These are phyloP conservation scores for Plectosphaerella cucumerina DNA, from an alignment of 2,329 filamentous ascomycete species.

Conservation along the genomic window DNA sequence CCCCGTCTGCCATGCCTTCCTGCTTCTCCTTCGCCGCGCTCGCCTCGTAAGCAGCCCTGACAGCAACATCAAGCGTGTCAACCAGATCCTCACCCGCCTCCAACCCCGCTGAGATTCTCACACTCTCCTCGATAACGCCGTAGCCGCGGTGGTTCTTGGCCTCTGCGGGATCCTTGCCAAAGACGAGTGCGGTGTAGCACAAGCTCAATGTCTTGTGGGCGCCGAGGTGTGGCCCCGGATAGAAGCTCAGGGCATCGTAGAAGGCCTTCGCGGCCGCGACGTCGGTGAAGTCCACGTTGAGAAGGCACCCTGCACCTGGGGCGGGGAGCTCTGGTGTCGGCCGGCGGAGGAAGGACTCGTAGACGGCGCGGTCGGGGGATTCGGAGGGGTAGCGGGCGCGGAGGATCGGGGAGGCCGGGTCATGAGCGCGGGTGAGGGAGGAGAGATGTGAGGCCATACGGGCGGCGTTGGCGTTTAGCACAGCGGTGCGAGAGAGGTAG, in stretches of 20 bases:
- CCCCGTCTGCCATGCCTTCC: slow-evolving; percentile 23
- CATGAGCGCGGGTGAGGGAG: slow-evolving; percentile 15
- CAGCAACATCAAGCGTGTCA: slow-evolving; percentile 20
- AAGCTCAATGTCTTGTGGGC: slow-evolving; percentile 46
- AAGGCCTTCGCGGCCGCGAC: slow-evolving; percentile 37
- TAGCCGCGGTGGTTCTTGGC: slow-evolving; percentile 29
- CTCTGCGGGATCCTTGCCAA: slow-evolving; percentile 31
- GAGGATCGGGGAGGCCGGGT: slow-evolving; percentile 26
- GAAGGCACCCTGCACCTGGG: slow-evolving; percentile 51
- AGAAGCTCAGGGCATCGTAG: slow-evolving; percentile 43
- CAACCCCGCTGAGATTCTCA: slow-evolving; percentile 43
- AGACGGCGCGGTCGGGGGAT: slow-evolving; percentile 28
- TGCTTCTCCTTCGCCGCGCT: slow-evolving; percentile 8
- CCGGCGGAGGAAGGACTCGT: slow-evolving; percentile 29
- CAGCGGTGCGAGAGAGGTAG: slow-evolving; percentile 33
- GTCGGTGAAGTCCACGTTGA: slow-evolving; percentile 46
- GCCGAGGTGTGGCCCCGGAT: slow-evolving; percentile 49
- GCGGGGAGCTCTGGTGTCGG: slow-evolving; percentile 37
- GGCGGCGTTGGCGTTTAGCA: slow-evolving; percentile 39
- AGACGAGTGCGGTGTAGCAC: slow-evolving; percentile 42
- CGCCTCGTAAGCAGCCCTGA: background rate
- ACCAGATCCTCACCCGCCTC: slow-evolving; percentile 38
- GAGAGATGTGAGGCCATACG: slow-evolving; percentile 35
- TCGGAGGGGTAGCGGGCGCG: slow-evolving; percentile 41
- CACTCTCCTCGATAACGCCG: slow-evolving; percentile 33